Base-by-base conservation (phyloP, 192 early-diverging fungal species). In the Linnemannia exigua region DNA sequence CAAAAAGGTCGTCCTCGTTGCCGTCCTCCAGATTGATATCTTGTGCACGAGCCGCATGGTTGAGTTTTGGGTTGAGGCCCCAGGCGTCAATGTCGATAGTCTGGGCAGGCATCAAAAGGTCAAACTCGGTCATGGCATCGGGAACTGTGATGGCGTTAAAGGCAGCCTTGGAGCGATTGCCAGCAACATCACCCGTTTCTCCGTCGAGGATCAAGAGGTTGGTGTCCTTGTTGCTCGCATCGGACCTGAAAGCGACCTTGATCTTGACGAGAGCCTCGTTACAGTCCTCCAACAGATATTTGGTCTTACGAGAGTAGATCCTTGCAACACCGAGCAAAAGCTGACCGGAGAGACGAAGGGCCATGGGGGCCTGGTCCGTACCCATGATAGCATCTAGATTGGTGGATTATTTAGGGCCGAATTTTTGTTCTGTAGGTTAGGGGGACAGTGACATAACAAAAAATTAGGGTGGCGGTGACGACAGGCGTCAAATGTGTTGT, bases 201-300 rank as follows among this genome's bases (percentile, higher is more conserved):
- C 74, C 75, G 14, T 86, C 84, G 47, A 86, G 78, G 70, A 71
- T 74, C 37, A 86, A 44, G 9, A 86, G 75, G 38, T 76, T 86
- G 75, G 31, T 74, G 31, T 93, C 97, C 14, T 93, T 91, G 74
- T 90, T 87, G 83, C 94, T 96, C 3, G 95, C 95, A 93, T 96
- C 81, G 7, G 72, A 48, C 37, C 76, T 58, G 46, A 75, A 73
- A 17, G 97, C 96, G 93, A 98, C 91, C 80, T 99, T 99, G 77
- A 99, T 97, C 70, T 97, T 96, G 41, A 97, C 88, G 31, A 99
- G 89, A 1, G 99, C 98, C 69, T 99, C 98, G 82, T 95, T 96
- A 83, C 98, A 99, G 86, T 99, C 99, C 79, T 99, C 98, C 6
- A 99, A 90, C 54, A 99, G 89, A 80, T 99, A 99, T 58, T 94